phyloP scores from a whole-genome alignment of 768 basidiomycete species.

The Suillus subaureus region DNA sequence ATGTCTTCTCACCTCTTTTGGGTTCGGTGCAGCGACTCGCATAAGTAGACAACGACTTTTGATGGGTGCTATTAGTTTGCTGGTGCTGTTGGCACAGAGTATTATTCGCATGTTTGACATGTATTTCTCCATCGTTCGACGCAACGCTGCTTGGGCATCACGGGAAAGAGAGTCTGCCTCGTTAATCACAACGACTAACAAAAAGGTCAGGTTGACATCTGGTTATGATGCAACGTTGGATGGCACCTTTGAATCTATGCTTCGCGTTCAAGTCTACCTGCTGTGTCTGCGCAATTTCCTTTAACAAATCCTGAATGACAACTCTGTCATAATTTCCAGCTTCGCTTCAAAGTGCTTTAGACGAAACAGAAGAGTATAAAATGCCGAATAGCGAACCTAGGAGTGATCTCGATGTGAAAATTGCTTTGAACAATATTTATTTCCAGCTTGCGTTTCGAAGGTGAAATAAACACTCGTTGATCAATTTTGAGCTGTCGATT shows the following conservation, averaged over 20 bases:
- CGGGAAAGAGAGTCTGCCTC: constrained; percentile 94
- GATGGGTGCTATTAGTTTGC: constrained; percentile 95
- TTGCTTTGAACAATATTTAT: constrained; percentile 37
- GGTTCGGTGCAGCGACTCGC: constrained; percentile 85
- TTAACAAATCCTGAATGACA: too few relatives aligned
- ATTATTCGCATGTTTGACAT: constrained; percentile 98
- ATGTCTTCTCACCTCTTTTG: constrained; percentile 62
- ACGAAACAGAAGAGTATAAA: too few relatives aligned
- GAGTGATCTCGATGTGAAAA: too few relatives aligned
- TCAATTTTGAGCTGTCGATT: too few relatives aligned
- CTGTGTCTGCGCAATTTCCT: too few relatives aligned
- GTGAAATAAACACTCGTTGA: too few relatives aligned
- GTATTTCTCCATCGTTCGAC: constrained; percentile 99
- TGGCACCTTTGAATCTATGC: constrained; percentile 91
- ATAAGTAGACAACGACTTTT: constrained; percentile 93
- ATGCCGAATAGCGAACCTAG: too few relatives aligned
- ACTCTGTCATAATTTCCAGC: too few relatives aligned
- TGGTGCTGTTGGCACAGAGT: constrained; percentile 93
- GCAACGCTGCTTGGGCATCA: constrained; percentile 95
- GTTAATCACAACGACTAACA: constrained; percentile 93
- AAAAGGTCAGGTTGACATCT: constrained; percentile 3
- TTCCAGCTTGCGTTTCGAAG: constrained; percentile 40
- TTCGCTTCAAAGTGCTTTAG: too few relatives aligned
- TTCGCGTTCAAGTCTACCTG: constrained; percentile 96
- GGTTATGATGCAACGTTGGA: background rate